Conservation (phyloP, 257 asterid genomes). For the Capsicum chinense region DNA sequence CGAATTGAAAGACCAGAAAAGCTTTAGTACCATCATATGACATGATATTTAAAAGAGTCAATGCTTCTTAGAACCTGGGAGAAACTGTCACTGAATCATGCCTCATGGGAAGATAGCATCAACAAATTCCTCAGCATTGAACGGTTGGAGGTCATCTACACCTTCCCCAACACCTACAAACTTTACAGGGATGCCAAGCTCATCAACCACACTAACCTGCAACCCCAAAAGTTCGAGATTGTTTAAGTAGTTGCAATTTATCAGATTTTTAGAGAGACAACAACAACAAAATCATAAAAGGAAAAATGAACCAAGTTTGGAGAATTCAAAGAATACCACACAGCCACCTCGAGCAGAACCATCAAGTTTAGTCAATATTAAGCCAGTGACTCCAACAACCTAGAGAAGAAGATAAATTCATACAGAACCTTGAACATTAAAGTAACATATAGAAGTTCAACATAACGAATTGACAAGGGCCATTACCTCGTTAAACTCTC, state of each 20-base stretch:
- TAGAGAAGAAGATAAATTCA: constrained; percentile 37
- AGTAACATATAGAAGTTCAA: constrained; percentile 17
- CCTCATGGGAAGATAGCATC: constrained; percentile 85
- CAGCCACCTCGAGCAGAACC: constrained; percentile 99
- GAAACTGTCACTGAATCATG: constrained; percentile 18
- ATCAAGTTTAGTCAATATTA: constrained; percentile 91
- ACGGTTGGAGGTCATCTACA: constrained; percentile 84
- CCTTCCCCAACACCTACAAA: constrained; percentile 97
- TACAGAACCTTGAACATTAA: not conserved
- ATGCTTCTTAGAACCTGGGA: not conserved
- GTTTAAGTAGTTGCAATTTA: not conserved
- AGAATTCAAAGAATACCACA: constrained; percentile 59
- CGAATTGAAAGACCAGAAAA: not conserved
- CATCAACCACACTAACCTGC: constrained; percentile 97
- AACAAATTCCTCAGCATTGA: constrained; percentile 88
- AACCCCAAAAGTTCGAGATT: not conserved
- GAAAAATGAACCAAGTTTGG: not conserved
- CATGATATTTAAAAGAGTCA: not conserved
- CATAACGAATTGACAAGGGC: not conserved
- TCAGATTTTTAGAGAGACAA: not conserved
- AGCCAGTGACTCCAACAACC: constrained; percentile 98
- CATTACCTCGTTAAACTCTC: constrained; percentile 92
- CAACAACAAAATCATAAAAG: constrained; percentile 14
- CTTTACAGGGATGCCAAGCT: constrained; percentile 93
- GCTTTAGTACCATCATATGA: not conserved